A percentile compares a stretch with the other conserved stretches of the same genome.
Conservation (phyloP, 345 rosid species). For the Excoecaria agallocha region DNA sequence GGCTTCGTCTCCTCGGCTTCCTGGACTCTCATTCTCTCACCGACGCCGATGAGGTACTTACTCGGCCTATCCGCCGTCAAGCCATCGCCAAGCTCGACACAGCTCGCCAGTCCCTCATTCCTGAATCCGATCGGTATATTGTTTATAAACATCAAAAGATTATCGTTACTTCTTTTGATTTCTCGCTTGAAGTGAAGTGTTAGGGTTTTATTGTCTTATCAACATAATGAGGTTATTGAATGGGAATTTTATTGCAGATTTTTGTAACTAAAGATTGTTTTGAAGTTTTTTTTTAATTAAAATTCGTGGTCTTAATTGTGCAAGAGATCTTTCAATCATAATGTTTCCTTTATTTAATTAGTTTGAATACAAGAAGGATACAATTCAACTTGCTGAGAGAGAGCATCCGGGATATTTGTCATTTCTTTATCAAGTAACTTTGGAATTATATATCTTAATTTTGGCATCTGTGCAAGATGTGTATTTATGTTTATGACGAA, state of each 20-base stretch:
- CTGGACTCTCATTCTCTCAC: conserved; percentile 69
- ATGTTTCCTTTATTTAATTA: neutral
- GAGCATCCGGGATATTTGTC: neutral
- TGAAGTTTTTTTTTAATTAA: neutral
- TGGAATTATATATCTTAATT: neutral
- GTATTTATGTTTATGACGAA: neutral
- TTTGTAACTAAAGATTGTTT: neutral
- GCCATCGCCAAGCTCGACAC: conserved; percentile 59
- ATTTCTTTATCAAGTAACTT: neutral
- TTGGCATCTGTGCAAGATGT: neutral
- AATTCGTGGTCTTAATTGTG: neutral
- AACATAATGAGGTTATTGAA: neutral
- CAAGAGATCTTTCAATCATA: neutral
- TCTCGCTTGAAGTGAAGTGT: neutral
- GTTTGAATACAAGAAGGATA: neutral
- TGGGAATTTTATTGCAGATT: neutral
- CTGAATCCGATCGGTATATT: conserved; percentile 76
- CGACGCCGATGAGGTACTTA: conserved; percentile 52
- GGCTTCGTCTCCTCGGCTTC: conserved; percentile 86
- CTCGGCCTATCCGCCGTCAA: conserved; percentile 63
- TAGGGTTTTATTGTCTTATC: neutral
- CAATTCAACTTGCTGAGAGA: neutral
- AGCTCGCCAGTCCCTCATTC: conserved; percentile 56
- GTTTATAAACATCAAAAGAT: neutral
- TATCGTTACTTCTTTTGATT: neutral